phyloP scores from a whole-genome alignment of 345 rosid species.

The Anastatica hierochuntica region DNA sequence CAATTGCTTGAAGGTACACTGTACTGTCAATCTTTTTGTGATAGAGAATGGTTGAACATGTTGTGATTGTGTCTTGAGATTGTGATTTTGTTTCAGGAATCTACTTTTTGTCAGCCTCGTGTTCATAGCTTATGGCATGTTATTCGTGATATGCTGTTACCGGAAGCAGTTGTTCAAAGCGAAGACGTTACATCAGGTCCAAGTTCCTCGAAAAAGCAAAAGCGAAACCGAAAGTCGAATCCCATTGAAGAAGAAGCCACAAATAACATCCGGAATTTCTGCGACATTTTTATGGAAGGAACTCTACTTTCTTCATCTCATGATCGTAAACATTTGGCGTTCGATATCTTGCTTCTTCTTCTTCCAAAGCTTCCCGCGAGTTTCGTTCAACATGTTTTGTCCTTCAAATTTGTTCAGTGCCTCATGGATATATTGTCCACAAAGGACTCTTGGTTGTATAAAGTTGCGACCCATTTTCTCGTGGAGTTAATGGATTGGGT shows the following conservation, averaged over 20 bases:
- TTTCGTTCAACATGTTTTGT: conserved; percentile 48
- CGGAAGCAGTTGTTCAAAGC: conserved; percentile 50
- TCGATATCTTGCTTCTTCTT: conserved; percentile 69
- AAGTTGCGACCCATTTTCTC: conserved; percentile 72
- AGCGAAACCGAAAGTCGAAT: conserved; percentile 57
- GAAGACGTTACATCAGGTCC: conserved; percentile 58
- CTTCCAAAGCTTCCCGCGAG: conserved; percentile 77
- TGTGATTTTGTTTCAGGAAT: conserved; percentile 52
- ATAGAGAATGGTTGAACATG: conserved; percentile 8
- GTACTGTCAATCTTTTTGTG: conserved; percentile 5
- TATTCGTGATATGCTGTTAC: conserved; percentile 64
- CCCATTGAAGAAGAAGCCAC: conserved; percentile 69
- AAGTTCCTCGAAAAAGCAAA: conserved; percentile 68
- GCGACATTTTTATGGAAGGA: conserved; percentile 60
- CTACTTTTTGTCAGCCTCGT: conserved; percentile 95
- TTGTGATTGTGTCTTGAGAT: neutral
- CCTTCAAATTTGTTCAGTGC: conserved; percentile 80
- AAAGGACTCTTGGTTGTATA: conserved; percentile 79
- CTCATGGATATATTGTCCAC: conserved; percentile 84
- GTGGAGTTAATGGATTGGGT: conserved; percentile 64
- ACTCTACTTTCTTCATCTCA: conserved; percentile 77
- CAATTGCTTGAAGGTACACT: conserved; percentile 72
- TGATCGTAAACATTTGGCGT: conserved; percentile 89
- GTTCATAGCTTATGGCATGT: conserved; percentile 81
- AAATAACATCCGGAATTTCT: conserved; percentile 46